A percentile compares a stretch with the other conserved stretches of the same genome.
phyloP scores from a whole-genome alignment of 768 basidiomycete genomes.

The Mycena amicta region DNA sequence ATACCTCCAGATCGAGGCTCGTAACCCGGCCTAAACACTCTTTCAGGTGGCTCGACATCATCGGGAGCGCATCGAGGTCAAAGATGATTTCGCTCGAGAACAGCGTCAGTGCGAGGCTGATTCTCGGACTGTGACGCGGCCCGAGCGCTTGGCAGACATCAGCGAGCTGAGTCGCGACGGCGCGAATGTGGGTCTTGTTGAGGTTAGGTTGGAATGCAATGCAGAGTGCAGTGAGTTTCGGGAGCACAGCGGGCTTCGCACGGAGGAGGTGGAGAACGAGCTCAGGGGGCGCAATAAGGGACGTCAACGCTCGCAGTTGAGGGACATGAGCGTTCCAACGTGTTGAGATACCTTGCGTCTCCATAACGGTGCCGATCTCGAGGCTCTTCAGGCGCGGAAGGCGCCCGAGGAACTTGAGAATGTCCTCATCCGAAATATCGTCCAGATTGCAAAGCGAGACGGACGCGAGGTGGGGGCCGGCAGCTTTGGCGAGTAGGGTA shows the following conservation, averaged over 20 bases:
- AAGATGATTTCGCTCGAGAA: slow-evolving; percentile 8
- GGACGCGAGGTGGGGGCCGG: slow-evolving; percentile 3
- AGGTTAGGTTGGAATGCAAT: slow-evolving; percentile 5
- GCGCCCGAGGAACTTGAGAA: slow-evolving; percentile 16
- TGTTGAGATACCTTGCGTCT: slow-evolving; percentile 4
- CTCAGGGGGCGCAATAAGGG: slow-evolving; percentile 16
- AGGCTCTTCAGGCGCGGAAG: slow-evolving; percentile 13
- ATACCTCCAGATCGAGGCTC: slow-evolving; percentile 10
- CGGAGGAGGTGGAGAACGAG: slow-evolving; percentile 15
- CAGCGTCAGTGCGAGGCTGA: slow-evolving; percentile 8
- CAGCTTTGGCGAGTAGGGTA: slow-evolving; percentile 14
- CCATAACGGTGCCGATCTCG: slow-evolving; percentile 13
- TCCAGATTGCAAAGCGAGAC: slow-evolving; percentile 18
- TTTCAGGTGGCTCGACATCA: neutral
- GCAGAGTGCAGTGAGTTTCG: slow-evolving; percentile 10
- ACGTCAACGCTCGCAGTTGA: slow-evolving; percentile 4
- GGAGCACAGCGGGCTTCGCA: neutral
- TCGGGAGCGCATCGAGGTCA: slow-evolving; percentile 2
- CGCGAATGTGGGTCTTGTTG: slow-evolving; percentile 6
- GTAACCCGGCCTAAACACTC: slow-evolving; percentile 3
- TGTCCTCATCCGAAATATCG: slow-evolving; percentile 14
- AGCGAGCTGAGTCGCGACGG: slow-evolving; percentile 3
- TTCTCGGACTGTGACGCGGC: slow-evolving; percentile 1
- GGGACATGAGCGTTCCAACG: slow-evolving; percentile 8
- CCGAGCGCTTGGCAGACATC: slow-evolving; percentile 4